Base-by-base conservation (phyloP, 129 eudicot species). In the Ambrosia trifida region DNA sequence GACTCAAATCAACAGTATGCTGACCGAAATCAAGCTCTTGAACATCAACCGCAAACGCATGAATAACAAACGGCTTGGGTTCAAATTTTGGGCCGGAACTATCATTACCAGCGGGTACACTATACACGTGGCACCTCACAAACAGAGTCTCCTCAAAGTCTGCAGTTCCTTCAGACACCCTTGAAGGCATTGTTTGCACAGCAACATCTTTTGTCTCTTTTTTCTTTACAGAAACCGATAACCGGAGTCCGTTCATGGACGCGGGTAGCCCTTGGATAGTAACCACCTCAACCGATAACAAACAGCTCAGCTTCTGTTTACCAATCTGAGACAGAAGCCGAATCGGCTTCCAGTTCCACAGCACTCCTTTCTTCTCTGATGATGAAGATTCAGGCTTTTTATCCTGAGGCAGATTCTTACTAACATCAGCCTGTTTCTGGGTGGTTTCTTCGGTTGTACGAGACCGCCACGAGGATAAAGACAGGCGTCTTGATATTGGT, bases 261-360 rank as follows among this genome's bases (percentile, higher is more conserved):
- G 99, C 81, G 0, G 87, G 97, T 2, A 94, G 84, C 58, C 84
- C 88, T 67, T 94, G 96, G 38, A 86, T 84, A 5, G 96, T 62
- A 2, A 94, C 99, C 30, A 94, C 97, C 72, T 94, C 99, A 3
- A 94, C 89, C 2, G 99, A 89, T 44, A 94, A 82, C 75, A 94
- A 79, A 68, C 97, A 94, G 73, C 96, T 94, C 57, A 90, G 67
- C 70, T 90, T 94, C 84, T 94, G 99, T 83, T 82, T 94, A 4
- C 86, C 87, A 16, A 94, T 87, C 47, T 87, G 96, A 10, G 89
- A 68, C 3, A 94, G 84, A 38, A 78, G 97, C 69, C 98, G 71
- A 46, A 94, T 87, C 0, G 98, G 98, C 76, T 94, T 89, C 98
- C 98, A 94, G 53, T 81, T 90, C 98, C 96, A 94, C 4, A 93